These are phyloP conservation scores for Acacia pycnantha DNA, from an alignment of 331 rosid genomes.

Conservation along the genomic window DNA sequence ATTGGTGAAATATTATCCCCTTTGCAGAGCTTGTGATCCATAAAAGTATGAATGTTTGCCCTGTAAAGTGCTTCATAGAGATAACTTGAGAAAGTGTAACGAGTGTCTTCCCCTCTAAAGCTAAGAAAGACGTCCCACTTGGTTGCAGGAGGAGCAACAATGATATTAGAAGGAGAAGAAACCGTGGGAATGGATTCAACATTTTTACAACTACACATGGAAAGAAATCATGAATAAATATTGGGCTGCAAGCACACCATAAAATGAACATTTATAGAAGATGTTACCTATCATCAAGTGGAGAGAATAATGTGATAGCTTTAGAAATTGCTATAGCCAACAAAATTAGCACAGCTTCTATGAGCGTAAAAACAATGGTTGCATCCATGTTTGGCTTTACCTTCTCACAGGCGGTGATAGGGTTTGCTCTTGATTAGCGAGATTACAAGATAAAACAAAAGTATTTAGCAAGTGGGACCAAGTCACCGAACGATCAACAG, in stretches of 20 bases:
- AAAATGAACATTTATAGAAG: no score
- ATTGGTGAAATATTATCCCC: background rate
- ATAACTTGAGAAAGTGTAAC: background rate
- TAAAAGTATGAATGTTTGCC: background rate
- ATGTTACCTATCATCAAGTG: no score
- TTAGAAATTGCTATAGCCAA: no score
- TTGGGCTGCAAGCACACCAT: background rate
- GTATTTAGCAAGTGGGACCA: no score
- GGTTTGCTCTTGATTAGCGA: no score
- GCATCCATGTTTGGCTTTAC: no score
- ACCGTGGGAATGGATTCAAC: background rate
- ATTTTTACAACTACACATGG: background rate
- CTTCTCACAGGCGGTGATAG: no score
- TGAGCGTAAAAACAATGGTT: no score
- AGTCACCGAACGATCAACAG: no score
- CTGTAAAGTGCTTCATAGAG: background rate
- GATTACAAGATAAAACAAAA: no score
- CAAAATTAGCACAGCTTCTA: no score
- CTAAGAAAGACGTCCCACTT: background rate
- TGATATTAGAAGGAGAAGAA: background rate
- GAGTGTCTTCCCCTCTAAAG: conserved; percentile 2
- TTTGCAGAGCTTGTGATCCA: background rate
- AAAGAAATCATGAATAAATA: background rate
- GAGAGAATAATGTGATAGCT: no score
- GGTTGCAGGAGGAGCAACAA: background rate